Evolutionary conservation across 768 basidiomycete species (phyloP).

Genomic region (Termitomyces bulborhizus): DNA sequence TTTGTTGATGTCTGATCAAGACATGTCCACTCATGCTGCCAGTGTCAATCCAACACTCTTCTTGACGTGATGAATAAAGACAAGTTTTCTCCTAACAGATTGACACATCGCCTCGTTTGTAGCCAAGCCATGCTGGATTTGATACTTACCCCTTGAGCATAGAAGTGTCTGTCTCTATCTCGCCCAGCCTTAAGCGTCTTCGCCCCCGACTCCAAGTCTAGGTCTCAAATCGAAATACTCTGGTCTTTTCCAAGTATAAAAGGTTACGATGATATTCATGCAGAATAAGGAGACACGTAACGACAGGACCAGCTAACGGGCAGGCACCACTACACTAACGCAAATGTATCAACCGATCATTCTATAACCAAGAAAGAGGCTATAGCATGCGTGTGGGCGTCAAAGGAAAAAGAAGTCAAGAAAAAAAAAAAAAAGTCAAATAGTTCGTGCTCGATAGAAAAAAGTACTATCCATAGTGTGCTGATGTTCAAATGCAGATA

Average conservation of each 20-base stretch:
- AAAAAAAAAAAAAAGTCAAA: background rate
- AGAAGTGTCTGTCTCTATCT: too few relatives aligned
- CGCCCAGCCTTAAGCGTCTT: too few relatives aligned
- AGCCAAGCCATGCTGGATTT: too few relatives aligned
- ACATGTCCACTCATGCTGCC: too few relatives aligned
- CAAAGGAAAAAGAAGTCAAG: background rate
- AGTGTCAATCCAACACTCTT: too few relatives aligned
- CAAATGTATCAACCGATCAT: conserved; percentile 3
- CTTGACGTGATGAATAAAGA: too few relatives aligned
- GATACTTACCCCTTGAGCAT: too few relatives aligned
- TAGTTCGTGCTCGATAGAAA: background rate
- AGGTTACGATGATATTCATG: background rate
- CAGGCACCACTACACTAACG: conserved; percentile 16
- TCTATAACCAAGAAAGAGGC: background rate
- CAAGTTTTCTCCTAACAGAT: too few relatives aligned
- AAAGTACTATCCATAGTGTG: background rate
- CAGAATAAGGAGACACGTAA: conserved; percentile 14
- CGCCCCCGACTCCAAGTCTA: too few relatives aligned
- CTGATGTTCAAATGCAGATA: background rate
- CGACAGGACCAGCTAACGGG: conserved; percentile 21
- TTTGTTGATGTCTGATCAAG: too few relatives aligned
- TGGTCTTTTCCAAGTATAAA: background rate
- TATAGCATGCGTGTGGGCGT: background rate
- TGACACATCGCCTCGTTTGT: too few relatives aligned
- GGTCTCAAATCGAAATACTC: too few relatives aligned